phyloP scores from a whole-genome alignment of 371 early-diverging fungal genomes.

The Mortierella sp. region DNA sequence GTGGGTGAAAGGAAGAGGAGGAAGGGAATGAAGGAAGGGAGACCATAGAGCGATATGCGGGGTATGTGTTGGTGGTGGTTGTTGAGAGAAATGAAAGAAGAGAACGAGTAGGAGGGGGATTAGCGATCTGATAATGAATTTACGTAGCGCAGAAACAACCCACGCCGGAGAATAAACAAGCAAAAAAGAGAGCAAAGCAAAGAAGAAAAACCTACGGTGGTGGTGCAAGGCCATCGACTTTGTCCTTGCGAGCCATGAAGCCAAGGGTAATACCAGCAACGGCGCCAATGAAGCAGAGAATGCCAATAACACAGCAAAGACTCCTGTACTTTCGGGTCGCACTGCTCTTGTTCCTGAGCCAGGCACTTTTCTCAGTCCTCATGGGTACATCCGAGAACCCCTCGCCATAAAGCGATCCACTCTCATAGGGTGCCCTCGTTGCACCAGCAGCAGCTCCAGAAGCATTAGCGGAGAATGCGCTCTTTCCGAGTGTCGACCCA shows the following conservation, averaged over 20 bases:
- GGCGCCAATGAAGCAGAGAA: conserved; percentile 25
- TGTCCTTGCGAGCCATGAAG: conserved; percentile 34
- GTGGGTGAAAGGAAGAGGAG: neutral
- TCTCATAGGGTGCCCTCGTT: neutral
- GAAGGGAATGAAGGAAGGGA: neutral
- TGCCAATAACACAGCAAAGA: conserved; percentile 33
- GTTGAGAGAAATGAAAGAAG: neutral
- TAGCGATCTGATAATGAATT: conserved; percentile 1
- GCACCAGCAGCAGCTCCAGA: neutral
- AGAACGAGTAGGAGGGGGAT: neutral
- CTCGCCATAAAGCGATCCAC: neutral
- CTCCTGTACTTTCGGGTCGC: conserved; percentile 38
- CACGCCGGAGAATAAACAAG: neutral
- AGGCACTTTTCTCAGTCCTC: conserved; percentile 26
- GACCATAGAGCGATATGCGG: neutral
- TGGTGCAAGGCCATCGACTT: conserved; percentile 42
- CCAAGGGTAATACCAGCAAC: conserved; percentile 36
- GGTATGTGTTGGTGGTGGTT: neutral
- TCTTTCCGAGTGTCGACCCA: neutral
- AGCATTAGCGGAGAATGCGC: neutral
- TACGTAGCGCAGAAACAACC: neutral
- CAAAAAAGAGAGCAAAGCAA: neutral
- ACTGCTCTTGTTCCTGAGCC: conserved; percentile 33
- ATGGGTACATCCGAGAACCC: neutral
- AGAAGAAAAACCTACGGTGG: conserved; percentile 20